phyloP scores from a whole-genome alignment of 108 stramenopile genomes.

The Stephanodiscus minutulus region DNA sequence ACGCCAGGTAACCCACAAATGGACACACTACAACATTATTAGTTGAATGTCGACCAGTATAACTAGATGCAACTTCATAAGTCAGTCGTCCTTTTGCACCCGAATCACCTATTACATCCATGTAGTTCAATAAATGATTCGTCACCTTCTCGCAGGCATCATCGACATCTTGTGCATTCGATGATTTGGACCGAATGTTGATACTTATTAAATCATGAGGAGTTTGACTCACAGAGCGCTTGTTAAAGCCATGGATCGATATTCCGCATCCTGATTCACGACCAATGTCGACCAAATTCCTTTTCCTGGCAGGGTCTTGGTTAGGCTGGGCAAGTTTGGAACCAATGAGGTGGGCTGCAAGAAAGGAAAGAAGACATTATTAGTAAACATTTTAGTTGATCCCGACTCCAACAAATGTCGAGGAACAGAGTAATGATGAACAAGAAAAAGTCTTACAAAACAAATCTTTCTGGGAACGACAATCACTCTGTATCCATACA shows the following conservation, averaged over 20 bases:
- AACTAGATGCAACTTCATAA: constrained; percentile 1
- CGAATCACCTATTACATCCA: not conserved
- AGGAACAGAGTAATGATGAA: not conserved
- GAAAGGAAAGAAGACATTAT: not conserved
- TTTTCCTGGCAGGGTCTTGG: not conserved
- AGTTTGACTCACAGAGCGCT: not conserved
- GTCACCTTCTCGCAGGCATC: not conserved
- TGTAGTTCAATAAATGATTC: not conserved
- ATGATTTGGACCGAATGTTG: not conserved
- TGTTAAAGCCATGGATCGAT: not conserved
- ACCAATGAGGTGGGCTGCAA: constrained; percentile 1
- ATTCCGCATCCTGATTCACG: not conserved
- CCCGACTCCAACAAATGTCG: not conserved
- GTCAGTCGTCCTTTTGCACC: not conserved
- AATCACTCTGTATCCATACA: constrained; percentile 21
- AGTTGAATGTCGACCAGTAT: not conserved
- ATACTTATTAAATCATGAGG: not conserved
- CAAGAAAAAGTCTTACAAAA: constrained; percentile 11
- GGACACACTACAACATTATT: not conserved
- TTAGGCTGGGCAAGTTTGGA: not conserved
- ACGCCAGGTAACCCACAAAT: not conserved
- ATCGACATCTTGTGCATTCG: not conserved
- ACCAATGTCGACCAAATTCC: not conserved
- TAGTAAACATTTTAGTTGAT: not conserved
- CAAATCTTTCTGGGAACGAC: constrained; percentile 6